Base-by-base conservation (phyloP, 1,139 yeast genomes). In the Yamadazyma triangularis region DNA sequence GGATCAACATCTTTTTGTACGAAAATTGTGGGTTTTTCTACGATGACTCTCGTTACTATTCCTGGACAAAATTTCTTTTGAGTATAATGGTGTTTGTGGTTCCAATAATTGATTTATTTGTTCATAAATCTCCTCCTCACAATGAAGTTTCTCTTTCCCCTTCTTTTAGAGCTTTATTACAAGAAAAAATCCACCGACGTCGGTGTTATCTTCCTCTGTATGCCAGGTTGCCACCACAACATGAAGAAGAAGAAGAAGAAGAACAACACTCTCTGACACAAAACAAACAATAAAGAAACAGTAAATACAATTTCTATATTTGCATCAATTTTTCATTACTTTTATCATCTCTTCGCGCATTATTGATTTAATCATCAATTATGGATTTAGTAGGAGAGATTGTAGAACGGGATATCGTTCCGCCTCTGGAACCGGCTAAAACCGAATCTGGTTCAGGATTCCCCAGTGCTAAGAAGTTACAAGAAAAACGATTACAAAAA, bases 381-480 rank as follows among this genome's bases (percentile, higher is more conserved):
- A 82, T 83, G 91, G 84, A 82, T 53, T 63, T 79, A 43, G 60
- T 83, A 13, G 86, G 87, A 8, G 94, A 85, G 36, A 82, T 85
- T 26, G 78, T 84, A 7, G 95, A 84, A 53, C 78, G 70, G 36
- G 81, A 79, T 23, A 61, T 63, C 1, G 58, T 45, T 13, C 57
- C 59, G 2, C 68, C 71, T 0, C 50, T 49, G 26, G 58, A 50
- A 11, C 68, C 70, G 9, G 51, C 42, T 4, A 48, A 53, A 7
- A 18, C 9, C 8, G 9, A 18, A 18, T 7, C 6, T 9, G 20
- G 9, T 18, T 15, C 43, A 9, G 20, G 20, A 9, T 18, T 18
- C 9, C 20, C 20, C 9, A 18, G 20, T 9, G 6, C 9, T 9
- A 18, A 18, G 6, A 18, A 9, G 20, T 9, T 18, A 18, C 6